Evolutionary conservation across 169 alveolate genomes (phyloP), one percentile per base, ranked within the genome.

Genomic region (Plasmodium falciparum): DNA sequence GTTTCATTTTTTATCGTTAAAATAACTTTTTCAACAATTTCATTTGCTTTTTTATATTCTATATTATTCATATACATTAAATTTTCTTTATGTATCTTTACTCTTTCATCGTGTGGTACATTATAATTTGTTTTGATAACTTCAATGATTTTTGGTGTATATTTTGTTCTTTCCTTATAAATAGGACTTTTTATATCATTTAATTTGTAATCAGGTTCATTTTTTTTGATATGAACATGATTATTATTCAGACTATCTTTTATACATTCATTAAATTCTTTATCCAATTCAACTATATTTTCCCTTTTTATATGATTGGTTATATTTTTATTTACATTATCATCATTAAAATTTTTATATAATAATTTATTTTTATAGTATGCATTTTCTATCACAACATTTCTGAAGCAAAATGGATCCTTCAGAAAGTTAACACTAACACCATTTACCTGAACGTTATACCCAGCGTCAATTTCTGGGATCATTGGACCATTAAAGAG

Each of bases 361-460:
- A 17, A 56, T 52, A n/a, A 69, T 20, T 20, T 49, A 22, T 58
- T 29, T 11, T 54, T 66, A 67, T 45, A 65, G 66, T 39, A 6
- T 52, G 2, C 59, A 58, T 12, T 78, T 65, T 20, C 24, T 33
- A 52, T 66, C 74, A 20, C 54, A 24, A 50, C 67, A 50, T 78
- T 45, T 47, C 89, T 78, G 61, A 78, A 78, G 78, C 89, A 78
- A 66, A 78, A 78, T 12, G 89, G 89, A 61, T 78, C 71, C 67
- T 78, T 78, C 33, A 78, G 29, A 71, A 78, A 78, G 67, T 78
- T 78, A 78, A 78, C 49, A 45, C 78, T 78, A 17, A 78, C 17
- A 39, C 89, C 89, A 43, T 78, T 78, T 43, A 45, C 72, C 76
- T 78, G 76, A 52, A 78, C 76, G 47, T 78, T 78, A 61, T 78